Conservation (phyloP, 139 green algal species). For the Tetraselmis striata region DNA sequence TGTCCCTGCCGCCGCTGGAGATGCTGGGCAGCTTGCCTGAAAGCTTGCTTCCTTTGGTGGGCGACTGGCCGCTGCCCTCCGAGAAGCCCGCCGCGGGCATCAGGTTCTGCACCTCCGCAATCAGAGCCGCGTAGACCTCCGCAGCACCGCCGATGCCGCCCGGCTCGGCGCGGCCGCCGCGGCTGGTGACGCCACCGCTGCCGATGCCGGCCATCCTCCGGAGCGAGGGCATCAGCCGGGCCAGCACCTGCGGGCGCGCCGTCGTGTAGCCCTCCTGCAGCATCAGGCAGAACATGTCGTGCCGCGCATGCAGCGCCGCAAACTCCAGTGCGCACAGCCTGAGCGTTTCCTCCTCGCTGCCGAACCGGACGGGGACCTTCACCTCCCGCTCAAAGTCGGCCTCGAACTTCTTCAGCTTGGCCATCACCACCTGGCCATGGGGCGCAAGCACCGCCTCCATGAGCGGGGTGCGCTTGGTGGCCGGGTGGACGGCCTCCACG, state of each 20-base stretch:
- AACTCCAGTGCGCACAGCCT: neutral
- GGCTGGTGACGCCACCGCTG: neutral
- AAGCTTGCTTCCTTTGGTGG: too few species aligned
- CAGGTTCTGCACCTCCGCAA: neutral
- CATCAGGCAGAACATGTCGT: neutral
- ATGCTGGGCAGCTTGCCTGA: neutral
- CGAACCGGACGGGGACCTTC: neutral
- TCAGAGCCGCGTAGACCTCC: neutral
- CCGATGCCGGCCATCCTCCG: neutral
- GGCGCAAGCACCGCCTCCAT: neutral
- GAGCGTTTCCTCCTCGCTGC: neutral
- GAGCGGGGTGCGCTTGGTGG: neutral
- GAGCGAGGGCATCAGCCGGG: neutral
- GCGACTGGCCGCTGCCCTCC: neutral
- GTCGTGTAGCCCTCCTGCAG: neutral
- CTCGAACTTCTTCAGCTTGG: neutral
- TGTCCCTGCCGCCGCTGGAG: neutral
- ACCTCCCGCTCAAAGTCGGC: neutral
- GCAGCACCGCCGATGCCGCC: too few species aligned
- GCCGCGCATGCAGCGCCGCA: neutral
- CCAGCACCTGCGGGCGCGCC: neutral
- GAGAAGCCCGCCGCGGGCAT: neutral
- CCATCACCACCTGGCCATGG: neutral
- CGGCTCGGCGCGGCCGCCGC: neutral
- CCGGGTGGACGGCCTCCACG: neutral